Evolutionary conservation across 306 rosid species (phyloP).

Genomic region (Crataegus laevigata): DNA sequence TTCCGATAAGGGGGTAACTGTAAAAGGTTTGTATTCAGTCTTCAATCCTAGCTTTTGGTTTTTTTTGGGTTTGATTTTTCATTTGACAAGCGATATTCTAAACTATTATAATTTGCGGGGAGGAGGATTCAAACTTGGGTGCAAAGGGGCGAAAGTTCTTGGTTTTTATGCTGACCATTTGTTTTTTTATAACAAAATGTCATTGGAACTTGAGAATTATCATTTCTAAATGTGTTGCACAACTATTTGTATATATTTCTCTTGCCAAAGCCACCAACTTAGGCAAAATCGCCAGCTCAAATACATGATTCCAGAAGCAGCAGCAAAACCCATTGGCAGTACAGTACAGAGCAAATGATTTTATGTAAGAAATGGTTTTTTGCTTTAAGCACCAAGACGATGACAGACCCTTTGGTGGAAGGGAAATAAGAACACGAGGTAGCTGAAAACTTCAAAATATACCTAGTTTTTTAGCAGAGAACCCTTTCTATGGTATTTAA

Average conservation of each 20-base stretch:
- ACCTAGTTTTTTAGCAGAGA: not conserved
- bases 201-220: no score
- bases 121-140: no score
- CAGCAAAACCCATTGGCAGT: not conserved
- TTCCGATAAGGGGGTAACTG: constrained; percentile 19
- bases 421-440: not conserved
- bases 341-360: not conserved
- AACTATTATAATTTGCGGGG: no score
- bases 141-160: no score
- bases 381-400: not conserved
- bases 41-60: not conserved
- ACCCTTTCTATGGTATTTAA: not conserved
- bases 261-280: no score
- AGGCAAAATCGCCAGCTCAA: not conserved
- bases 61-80: constrained; percentile 7
- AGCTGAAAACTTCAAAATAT: not conserved
- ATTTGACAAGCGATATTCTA: no score
- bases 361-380: not conserved
- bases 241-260: no score
- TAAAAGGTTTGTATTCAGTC: constrained; percentile 25
- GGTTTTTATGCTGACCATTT: not conserved
- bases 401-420: not conserved
- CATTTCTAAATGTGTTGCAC: no score
- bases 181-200: not conserved
- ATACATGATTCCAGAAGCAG: not conserved